These are phyloP conservation scores for Barnettozyma sucrosica DNA, from an alignment of 805 yeast genomes.

Conservation along the genomic window DNA sequence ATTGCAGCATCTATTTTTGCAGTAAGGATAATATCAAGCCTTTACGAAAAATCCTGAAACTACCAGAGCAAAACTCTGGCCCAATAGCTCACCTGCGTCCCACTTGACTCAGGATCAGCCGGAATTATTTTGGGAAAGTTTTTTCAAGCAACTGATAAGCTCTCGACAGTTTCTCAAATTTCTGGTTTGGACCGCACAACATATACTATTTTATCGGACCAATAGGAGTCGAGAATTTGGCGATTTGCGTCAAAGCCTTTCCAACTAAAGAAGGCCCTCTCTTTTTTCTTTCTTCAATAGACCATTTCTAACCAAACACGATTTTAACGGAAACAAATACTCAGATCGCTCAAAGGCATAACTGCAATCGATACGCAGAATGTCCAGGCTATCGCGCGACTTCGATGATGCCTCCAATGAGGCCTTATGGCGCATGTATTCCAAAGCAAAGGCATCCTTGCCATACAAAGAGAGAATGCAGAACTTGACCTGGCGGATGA, in stretches of 20 bases:
- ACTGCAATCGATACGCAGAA: not conserved
- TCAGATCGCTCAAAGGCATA: not conserved
- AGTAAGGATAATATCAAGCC: too few species aligned
- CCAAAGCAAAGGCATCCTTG: conserved; percentile 64
- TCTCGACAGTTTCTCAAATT: not conserved
- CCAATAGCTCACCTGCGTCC: too few species aligned
- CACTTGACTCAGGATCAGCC: too few species aligned
- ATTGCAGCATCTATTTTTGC: too few species aligned
- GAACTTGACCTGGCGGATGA: conserved; percentile 83
- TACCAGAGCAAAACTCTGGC: too few species aligned
- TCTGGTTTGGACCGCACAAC: not conserved
- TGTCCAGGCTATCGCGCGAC: conserved; percentile 13
- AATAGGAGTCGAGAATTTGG: not conserved
- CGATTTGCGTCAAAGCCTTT: not conserved
- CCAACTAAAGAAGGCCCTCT: not conserved
- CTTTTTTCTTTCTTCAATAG: not conserved
- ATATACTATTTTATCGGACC: conserved; percentile 1
- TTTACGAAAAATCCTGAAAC: too few species aligned
- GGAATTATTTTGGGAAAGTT: too few species aligned
- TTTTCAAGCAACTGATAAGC: conserved; percentile 1
- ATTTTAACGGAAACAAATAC: not conserved
- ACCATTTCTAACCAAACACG: not conserved
- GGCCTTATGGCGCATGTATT: conserved; percentile 76
- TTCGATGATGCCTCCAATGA: conserved; percentile 40
- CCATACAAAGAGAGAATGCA: conserved; percentile 77